Percentiles rank a stretch among this genome's conserved stretches.
Evolutionary conservation across 371 early-diverging fungal genomes (phyloP).

Genomic region (Mortierella polycephala): DNA sequence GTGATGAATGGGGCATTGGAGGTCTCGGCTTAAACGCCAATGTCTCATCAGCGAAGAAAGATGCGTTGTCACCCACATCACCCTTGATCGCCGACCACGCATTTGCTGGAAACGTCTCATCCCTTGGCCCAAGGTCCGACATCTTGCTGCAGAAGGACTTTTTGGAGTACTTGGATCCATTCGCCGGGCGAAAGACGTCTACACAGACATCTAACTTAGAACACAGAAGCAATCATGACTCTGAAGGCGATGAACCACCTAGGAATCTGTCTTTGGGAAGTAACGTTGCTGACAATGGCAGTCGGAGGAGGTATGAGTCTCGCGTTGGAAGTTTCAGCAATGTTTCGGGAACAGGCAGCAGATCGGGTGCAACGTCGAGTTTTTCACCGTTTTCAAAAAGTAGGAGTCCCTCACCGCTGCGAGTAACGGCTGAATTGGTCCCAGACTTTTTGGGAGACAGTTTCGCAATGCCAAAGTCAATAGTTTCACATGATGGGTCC

Average conservation of each 20-base stretch:
- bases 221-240: no score
- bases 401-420: conserved; percentile 6
- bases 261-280: conserved; percentile 1
- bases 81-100: conserved; percentile 11
- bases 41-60: neutral
- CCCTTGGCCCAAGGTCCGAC: conserved; percentile 8
- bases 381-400: neutral
- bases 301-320: conserved; percentile 7
- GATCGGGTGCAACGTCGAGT: no score
- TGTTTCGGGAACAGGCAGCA: neutral
- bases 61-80: conserved; percentile 10
- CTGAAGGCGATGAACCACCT: neutral
- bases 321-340: conserved; percentile 2
- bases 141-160: conserved; percentile 7
- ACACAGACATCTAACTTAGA: neutral
- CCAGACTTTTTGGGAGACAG: conserved; percentile 34
- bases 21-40: conserved; percentile 1
- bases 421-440: conserved; percentile 12
- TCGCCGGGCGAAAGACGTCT: neutral
- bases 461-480: conserved; percentile 6
- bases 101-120: neutral
- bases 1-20: conserved; percentile 33
- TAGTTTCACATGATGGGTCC: neutral
- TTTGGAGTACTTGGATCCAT: conserved; percentile 11
- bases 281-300: conserved; percentile 7